These are phyloP conservation scores for Candida maris DNA, from an alignment of 805 yeast genomes.

Conservation along the genomic window DNA sequence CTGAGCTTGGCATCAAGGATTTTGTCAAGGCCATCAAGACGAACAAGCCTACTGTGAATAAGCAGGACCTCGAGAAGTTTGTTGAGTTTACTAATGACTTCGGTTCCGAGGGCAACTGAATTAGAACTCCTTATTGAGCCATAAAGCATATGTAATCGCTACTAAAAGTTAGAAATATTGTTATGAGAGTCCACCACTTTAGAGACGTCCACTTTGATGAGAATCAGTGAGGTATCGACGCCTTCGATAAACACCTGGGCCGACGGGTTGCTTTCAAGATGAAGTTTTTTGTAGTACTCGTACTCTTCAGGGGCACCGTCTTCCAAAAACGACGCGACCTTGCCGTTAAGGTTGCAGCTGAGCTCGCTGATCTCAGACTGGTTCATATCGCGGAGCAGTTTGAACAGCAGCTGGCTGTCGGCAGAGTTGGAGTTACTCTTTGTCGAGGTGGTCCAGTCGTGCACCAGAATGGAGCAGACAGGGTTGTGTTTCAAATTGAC, in stretches of 20 bases:
- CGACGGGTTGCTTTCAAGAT: slow-evolving; percentile 60
- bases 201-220: slow-evolving; percentile 62
- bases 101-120: slow-evolving; percentile 91
- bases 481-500: slow-evolving; percentile 68
- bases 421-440: slow-evolving; percentile 16
- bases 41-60: slow-evolving; percentile 93
- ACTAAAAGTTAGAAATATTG: slow-evolving; percentile 38
- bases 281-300: slow-evolving; percentile 56
- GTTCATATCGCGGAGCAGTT: slow-evolving; percentile 70
- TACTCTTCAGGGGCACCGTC: slow-evolving; percentile 45
- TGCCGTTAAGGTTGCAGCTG: slow-evolving; percentile 78
- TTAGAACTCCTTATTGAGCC: background rate
- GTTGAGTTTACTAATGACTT: slow-evolving; percentile 88
- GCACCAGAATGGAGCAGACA: slow-evolving; percentile 76
- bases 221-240: slow-evolving; percentile 61
- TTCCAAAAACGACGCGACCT: slow-evolving; percentile 50
- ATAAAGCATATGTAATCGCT: background rate
- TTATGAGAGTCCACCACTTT: slow-evolving; percentile 78
- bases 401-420: slow-evolving; percentile 39
- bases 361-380: slow-evolving; percentile 75
- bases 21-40: slow-evolving; percentile 88
- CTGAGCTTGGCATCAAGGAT: slow-evolving; percentile 84
- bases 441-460: slow-evolving; percentile 73
- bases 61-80: slow-evolving; percentile 75
- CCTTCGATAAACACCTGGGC: slow-evolving; percentile 66